phyloP scores from a whole-genome alignment of 345 rosid genomes.

The Camelina hispida region DNA sequence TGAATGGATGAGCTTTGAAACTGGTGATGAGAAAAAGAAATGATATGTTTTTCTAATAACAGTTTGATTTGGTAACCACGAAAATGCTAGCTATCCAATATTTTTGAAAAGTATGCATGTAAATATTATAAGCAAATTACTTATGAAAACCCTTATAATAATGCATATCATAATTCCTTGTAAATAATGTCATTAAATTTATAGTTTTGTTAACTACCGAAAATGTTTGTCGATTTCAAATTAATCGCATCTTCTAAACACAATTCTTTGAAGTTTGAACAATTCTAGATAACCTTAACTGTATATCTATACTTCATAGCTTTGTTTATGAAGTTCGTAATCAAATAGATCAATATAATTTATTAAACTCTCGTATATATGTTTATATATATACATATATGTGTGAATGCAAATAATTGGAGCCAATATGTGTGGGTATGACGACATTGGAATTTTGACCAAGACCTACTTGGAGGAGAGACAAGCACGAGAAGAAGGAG shows the following conservation, averaged over 20 bases:
- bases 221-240: not conserved
- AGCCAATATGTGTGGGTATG: constrained; percentile 38
- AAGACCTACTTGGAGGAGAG: constrained; percentile 32
- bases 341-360: not conserved
- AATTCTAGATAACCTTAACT: not conserved
- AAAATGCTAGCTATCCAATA: not conserved
- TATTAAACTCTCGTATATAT: too few relatives aligned
- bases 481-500: constrained; percentile 20
- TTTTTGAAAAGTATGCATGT: not conserved
- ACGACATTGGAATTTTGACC: constrained; percentile 31
- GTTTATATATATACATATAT: too few relatives aligned
- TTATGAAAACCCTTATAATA: not conserved
- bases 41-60: not conserved
- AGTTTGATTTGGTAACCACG: not conserved
- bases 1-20: constrained; percentile 13
- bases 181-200: not conserved
- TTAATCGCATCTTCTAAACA: not conserved
- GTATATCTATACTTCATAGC: not conserved
- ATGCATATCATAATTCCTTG: not conserved
- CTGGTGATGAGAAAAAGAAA: not conserved
- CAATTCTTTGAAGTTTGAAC: not conserved
- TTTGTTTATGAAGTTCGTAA: constrained; percentile 7
- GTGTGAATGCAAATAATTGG: constrained; percentile 40
- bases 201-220: not conserved
- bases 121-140: not conserved